Conservation (phyloP, 2,329 filamentous ascomycete genomes). For the Sodiomyces alkalinus region DNA sequence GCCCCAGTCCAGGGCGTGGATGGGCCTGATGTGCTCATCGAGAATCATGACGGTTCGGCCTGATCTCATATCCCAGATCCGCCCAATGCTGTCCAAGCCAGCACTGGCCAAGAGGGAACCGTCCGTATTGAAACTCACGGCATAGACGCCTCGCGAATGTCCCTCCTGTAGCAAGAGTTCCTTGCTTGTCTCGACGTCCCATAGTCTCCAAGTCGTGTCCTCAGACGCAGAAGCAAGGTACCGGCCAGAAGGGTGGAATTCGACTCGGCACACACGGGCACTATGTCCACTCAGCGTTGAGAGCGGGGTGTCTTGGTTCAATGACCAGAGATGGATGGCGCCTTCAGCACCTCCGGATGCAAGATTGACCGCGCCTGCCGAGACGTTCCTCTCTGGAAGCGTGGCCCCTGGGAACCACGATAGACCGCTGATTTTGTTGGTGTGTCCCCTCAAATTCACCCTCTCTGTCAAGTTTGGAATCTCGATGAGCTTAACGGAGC, state of each 20-base stretch:
- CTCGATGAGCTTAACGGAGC: slow-evolving; percentile 71
- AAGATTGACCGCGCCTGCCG: slow-evolving; percentile 62
- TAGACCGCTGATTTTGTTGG: slow-evolving; percentile 75
- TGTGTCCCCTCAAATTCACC: slow-evolving; percentile 66
- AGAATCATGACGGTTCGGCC: slow-evolving; percentile 92
- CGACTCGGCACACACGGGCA: slow-evolving; percentile 77
- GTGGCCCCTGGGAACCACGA: slow-evolving; percentile 82
- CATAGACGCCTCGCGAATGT: slow-evolving; percentile 85
- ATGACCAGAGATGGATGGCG: slow-evolving; percentile 77
- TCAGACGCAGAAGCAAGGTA: slow-evolving; percentile 90
- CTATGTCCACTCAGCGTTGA: slow-evolving; percentile 71
- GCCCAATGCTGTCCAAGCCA: slow-evolving; percentile 86
- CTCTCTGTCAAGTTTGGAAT: slow-evolving; percentile 72
- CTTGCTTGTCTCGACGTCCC: slow-evolving; percentile 76
- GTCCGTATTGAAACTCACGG: slow-evolving; percentile 79
- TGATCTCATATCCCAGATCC: slow-evolving; percentile 88
- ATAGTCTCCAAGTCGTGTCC: slow-evolving; percentile 92
- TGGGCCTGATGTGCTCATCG: slow-evolving; percentile 71
- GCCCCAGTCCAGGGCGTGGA: slow-evolving; percentile 87
- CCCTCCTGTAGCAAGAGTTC: slow-evolving; percentile 86
- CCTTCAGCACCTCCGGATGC: slow-evolving; percentile 85
- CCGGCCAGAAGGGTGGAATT: slow-evolving; percentile 83
- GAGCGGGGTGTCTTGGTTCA: slow-evolving; percentile 72
- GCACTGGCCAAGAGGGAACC: slow-evolving; percentile 82
- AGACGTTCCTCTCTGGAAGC: slow-evolving; percentile 53